phyloP scores from a whole-genome alignment of 164 flowering plant species.

The Tinospora cordifolia region DNA sequence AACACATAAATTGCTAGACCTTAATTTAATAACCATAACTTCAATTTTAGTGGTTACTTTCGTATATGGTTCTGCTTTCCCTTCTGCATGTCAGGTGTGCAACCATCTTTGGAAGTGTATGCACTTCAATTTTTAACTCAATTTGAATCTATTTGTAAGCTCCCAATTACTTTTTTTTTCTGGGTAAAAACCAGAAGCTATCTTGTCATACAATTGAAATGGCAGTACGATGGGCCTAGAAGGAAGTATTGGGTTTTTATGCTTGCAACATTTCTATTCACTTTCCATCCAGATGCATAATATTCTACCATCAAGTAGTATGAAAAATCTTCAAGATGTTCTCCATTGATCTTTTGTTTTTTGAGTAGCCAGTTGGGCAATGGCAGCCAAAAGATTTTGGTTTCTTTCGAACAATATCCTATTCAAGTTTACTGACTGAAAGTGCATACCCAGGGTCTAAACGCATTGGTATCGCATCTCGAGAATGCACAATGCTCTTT shows the following conservation, averaged over 20 bases:
- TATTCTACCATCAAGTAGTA: neutral
- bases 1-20: neutral
- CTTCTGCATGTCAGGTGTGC: neutral
- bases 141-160: neutral
- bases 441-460: constrained; percentile 46
- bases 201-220: too few species aligned
- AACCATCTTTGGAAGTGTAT: neutral
- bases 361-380: neutral
- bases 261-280: neutral
- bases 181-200: too few species aligned
- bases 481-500: constrained; percentile 49
- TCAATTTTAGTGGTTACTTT: neutral
- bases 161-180: too few species aligned
- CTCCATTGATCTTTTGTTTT: neutral
- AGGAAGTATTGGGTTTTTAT: too few species aligned
- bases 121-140: neutral
- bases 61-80: neutral
- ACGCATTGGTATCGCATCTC: constrained; percentile 47
- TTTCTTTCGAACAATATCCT: too few species aligned
- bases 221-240: too few species aligned
- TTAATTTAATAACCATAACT: neutral
- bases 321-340: neutral
- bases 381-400: neutral
- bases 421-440: constrained; percentile 1
- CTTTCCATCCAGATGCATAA: neutral